Evolutionary conservation across 371 early-diverging fungal species (phyloP), one percentile per base, ranked within the genome.

Genomic region (Mortierella sp.): DNA sequence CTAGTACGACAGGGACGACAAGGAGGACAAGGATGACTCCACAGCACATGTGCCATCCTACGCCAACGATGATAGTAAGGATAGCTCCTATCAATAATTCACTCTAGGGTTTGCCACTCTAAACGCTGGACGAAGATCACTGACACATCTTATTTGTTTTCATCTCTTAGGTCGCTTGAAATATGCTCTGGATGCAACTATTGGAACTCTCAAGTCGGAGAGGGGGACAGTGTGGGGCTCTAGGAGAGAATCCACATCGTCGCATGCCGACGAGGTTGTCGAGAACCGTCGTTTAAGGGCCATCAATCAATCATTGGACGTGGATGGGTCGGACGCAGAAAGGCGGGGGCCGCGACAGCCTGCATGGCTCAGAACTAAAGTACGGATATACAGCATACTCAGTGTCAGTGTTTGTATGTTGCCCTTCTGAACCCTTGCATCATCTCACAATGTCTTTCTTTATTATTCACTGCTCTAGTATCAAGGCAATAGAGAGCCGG

Each of bases 351-450:
- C 74, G 0, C 63, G 75, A 42, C 81, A 72, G 28, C 82, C 86
- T 55, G 86, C 86, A 3, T 85, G 86, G 86, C 45, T 72, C 55
- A 70, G 80, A 73, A 82, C 82, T 28, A 82, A 77, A 74, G 85
- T 81, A 85, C 1, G 14, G 70, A 19, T 16, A 28, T 10, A 48
- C 21, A 21, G 45, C 34, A 21, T 34, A 2, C 14, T 34, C 34
- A 63, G 2, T 24, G 47, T 60, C 6, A 24, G n/a, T 14, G 16
- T 21, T 60, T 60, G 28, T 1, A 13, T 31, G 26, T 11, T 26
- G 0, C 1, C 44, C 28, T n/a, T 42, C 26, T 42, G 5, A 70
- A 14, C 19, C 24, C 44, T 19, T 70, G 34, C 26, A 45, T 48
- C 42, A 31, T 44, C 21, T 14, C 19, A 24, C 24, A 31, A 68